These are phyloP conservation scores for Tricholoma flavovirens DNA, from an alignment of 768 basidiomycete genomes.

Conservation along the genomic window DNA sequence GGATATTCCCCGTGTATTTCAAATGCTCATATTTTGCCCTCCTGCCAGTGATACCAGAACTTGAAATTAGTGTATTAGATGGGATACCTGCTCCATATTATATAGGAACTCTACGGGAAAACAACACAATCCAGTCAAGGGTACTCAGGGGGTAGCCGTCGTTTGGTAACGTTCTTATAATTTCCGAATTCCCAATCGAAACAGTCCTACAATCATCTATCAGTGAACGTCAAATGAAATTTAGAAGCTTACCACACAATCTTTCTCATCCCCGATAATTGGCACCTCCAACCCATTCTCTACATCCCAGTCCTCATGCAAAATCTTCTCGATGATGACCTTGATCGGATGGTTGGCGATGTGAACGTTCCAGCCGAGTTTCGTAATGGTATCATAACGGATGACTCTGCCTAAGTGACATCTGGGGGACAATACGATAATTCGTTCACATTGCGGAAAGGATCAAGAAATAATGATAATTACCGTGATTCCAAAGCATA, in stretches of 20 bases:
- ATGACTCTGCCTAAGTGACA: constrained; percentile 86
- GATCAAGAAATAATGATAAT: constrained; percentile 6
- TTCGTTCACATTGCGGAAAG: constrained; percentile 1
- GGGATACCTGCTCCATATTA: neutral
- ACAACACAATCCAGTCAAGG: neutral
- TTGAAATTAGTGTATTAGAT: neutral
- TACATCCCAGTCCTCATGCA: constrained; percentile 31
- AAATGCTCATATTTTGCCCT: too few relatives aligned
- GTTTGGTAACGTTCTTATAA: constrained; percentile 22
- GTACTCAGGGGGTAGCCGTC: neutral
- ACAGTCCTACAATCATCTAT: constrained; percentile 47
- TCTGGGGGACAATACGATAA: constrained; percentile 19
- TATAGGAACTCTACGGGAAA: neutral
- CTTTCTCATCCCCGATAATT: constrained; percentile 43
- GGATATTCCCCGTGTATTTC: too few relatives aligned
- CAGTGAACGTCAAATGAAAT: neutral
- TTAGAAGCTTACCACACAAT: constrained; percentile 52
- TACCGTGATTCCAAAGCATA: constrained; percentile 77
- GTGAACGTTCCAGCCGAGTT: constrained; percentile 75
- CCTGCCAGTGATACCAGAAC: too few relatives aligned
- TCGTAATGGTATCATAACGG: constrained; percentile 80
- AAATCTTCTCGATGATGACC: constrained; percentile 55
- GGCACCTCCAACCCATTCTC: constrained; percentile 38
- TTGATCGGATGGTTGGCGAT: constrained; percentile 65
- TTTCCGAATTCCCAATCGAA: constrained; percentile 66